A percentile compares a stretch with the other conserved stretches of the same genome.
Evolutionary conservation across 345 rosid species (phyloP).

Genomic region (Citrus maxima): DNA sequence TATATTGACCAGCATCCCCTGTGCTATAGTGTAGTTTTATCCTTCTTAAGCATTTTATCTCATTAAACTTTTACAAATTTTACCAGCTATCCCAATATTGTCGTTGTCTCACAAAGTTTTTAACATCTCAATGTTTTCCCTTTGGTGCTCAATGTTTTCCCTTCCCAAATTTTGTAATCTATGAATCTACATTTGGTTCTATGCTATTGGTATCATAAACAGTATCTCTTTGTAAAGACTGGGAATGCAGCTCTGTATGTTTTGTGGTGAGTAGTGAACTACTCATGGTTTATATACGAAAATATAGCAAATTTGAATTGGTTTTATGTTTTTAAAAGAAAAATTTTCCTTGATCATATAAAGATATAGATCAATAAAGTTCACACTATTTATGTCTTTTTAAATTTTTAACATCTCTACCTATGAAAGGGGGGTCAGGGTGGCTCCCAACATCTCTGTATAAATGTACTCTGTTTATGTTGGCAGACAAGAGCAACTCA

Average conservation of each 20-base stretch:
- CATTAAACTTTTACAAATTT: neutral
- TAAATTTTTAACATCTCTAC: neutral
- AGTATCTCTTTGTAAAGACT: neutral
- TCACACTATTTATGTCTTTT: neutral
- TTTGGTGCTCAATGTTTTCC: neutral
- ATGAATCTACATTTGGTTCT: neutral
- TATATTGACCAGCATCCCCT: neutral
- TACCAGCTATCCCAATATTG: neutral
- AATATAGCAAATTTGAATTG: neutral
- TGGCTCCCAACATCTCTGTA: neutral
- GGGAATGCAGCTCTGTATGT: neutral
- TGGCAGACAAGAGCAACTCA: constrained; percentile 51
- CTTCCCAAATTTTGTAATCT: neutral
- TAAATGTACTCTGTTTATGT: neutral
- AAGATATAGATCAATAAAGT: neutral
- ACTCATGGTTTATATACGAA: neutral
- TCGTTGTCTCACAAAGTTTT: neutral
- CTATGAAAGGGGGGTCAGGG: too few species aligned
- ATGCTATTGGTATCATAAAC: neutral
- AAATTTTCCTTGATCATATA: neutral
- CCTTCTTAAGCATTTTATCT: neutral
- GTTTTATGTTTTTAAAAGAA: too few species aligned
- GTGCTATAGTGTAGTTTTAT: neutral
- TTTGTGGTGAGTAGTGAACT: neutral
- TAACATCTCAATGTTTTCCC: neutral